Percentiles rank a stretch among this genome's conserved stretches.
Conservation (phyloP, 306 rosid genomes). For the Ormosia emarginata region DNA sequence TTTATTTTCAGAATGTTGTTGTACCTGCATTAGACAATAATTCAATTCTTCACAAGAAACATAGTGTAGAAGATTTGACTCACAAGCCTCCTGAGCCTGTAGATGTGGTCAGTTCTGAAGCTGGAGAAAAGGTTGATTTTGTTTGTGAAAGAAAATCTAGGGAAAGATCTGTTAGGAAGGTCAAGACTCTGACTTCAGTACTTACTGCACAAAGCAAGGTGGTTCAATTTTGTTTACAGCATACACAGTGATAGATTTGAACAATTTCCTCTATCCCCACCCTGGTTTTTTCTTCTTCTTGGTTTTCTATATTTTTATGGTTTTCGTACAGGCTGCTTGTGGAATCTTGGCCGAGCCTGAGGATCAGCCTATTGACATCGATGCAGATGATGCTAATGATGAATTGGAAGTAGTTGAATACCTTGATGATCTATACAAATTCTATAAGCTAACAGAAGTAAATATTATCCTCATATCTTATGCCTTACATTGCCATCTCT, state of each 20-base stretch:
- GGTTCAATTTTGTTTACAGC: neutral
- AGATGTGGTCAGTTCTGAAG: neutral
- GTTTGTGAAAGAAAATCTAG: neutral
- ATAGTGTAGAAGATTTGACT: neutral
- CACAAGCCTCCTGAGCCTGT: neutral
- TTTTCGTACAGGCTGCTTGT: constrained; percentile 36
- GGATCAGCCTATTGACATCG: constrained; percentile 33
- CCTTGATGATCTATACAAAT: constrained; percentile 49
- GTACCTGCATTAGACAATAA: neutral
- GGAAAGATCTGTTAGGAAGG: constrained; percentile 23
- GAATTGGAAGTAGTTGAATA: constrained; percentile 56
- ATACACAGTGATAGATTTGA: neutral
- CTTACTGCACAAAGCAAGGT: constrained; percentile 54
- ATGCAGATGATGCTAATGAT: constrained; percentile 30
- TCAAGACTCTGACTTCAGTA: constrained; percentile 31
- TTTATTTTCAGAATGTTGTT: neutral
- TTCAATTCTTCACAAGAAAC: neutral
- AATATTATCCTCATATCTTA: neutral
- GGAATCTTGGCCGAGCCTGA: constrained; percentile 23
- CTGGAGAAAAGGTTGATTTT: neutral
- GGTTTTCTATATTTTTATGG: neutral
- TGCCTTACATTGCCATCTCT: neutral
- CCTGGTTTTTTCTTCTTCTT: neutral
- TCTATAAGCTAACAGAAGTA: constrained; percentile 56
- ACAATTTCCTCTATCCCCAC: neutral